phyloP scores from a whole-genome alignment of 1,139 yeast species.

The Debaryomyces psychrophilus region DNA sequence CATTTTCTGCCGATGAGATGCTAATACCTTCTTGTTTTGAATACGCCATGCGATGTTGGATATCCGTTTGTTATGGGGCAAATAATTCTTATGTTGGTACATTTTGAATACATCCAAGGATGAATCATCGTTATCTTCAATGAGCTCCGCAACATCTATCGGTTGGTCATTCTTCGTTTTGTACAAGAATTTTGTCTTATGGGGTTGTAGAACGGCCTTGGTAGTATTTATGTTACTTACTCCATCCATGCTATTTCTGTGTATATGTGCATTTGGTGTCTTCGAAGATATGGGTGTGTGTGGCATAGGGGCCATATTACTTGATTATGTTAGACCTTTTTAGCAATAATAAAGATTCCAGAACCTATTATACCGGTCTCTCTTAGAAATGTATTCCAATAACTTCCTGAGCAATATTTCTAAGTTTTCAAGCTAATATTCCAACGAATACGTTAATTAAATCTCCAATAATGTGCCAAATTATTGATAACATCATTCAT shows the following conservation, averaged over 20 bases:
- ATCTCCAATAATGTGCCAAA: neutral
- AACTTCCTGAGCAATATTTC: conserved; percentile 4
- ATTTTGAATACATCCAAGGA: conserved; percentile 42
- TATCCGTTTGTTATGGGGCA: conserved; percentile 49
- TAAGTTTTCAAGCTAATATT: neutral
- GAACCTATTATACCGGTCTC: neutral
- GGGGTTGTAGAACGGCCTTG: neutral
- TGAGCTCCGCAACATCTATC: conserved; percentile 16
- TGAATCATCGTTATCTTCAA: conserved; percentile 36
- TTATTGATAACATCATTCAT: neutral
- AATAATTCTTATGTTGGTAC: conserved; percentile 46
- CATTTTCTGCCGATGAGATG: conserved; percentile 10
- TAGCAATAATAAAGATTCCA: neutral
- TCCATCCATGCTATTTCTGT: neutral
- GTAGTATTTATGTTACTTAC: neutral
- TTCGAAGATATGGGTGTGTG: neutral
- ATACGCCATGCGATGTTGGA: conserved; percentile 53
- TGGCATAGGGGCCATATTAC: neutral
- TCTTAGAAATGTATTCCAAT: neutral
- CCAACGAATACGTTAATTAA: neutral
- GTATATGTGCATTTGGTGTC: neutral
- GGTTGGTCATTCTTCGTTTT: conserved; percentile 3
- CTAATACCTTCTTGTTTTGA: conserved; percentile 39
- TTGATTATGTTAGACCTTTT: neutral
- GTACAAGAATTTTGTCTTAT: neutral